A percentile compares a stretch with the other conserved stretches of the same genome.
phyloP scores from a whole-genome alignment of 768 basidiomycete species.

The Cystobasidium ongulense region DNA sequence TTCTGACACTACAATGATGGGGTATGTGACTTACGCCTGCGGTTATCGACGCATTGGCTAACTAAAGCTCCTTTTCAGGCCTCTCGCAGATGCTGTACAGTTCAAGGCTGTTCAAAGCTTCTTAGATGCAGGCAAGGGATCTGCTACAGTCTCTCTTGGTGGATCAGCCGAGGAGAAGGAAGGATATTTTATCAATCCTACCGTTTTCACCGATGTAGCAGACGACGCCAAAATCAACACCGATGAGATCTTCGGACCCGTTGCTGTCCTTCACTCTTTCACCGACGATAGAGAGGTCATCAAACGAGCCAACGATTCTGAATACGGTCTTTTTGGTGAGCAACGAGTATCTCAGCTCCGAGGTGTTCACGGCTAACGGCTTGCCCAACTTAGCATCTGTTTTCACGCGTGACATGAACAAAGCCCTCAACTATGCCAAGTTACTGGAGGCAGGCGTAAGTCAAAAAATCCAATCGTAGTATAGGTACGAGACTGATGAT shows the following conservation, averaged over 20 bases:
- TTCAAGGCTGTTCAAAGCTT: not conserved
- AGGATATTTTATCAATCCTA: slow-evolving; percentile 65
- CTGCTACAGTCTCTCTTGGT: not conserved
- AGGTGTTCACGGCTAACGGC: not conserved
- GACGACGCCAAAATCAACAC: slow-evolving; percentile 64
- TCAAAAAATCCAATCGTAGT: not conserved
- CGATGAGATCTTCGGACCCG: slow-evolving; percentile 45
- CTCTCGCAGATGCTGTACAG: not conserved
- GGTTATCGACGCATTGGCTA: not conserved
- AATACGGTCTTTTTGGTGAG: slow-evolving; percentile 33
- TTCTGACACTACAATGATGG: not conserved
- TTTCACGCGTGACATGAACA: slow-evolving; percentile 28
- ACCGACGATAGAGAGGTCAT: slow-evolving; percentile 49
- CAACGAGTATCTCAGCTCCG: not conserved
- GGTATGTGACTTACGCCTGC: not conserved
- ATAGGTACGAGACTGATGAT: not conserved
- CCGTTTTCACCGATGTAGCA: slow-evolving; percentile 61
- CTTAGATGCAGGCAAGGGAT: not conserved
- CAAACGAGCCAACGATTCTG: slow-evolving; percentile 64
- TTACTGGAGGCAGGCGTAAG: slow-evolving; percentile 27
- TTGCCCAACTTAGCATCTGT: slow-evolving; percentile 20
- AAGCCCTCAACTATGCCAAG: slow-evolving; percentile 24
- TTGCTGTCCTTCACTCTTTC: slow-evolving; percentile 67
- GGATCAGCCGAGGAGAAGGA: not conserved
- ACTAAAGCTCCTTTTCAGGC: not conserved